Conservation (phyloP, 2,329 filamentous ascomycete genomes). For the Xylaria sp. region DNA sequence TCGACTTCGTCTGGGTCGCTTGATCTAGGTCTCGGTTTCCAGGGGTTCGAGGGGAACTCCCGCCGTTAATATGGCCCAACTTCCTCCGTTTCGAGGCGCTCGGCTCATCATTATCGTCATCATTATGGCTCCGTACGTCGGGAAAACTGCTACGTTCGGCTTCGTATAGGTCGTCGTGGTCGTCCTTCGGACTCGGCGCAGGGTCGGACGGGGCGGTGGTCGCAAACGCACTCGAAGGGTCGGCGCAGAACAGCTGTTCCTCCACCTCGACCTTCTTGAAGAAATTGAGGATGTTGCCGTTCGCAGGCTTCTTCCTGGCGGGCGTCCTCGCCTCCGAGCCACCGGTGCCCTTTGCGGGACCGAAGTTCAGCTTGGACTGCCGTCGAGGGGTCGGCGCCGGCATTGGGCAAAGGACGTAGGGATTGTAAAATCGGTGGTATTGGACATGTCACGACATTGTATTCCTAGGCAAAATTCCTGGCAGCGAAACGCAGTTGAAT, state of each 20-base stretch:
- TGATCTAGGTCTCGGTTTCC: constrained; percentile 5
- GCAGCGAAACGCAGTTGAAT: not conserved
- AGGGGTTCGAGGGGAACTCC: not conserved
- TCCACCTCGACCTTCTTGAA: constrained; percentile 70
- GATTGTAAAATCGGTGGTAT: not conserved
- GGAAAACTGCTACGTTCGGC: constrained; percentile 36
- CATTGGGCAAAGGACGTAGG: constrained; percentile 14
- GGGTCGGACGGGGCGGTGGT: constrained; percentile 11
- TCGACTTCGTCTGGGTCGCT: not conserved
- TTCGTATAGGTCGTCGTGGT: constrained; percentile 41
- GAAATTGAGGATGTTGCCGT: constrained; percentile 72
- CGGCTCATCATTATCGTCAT: constrained; percentile 33
- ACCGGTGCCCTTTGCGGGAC: constrained; percentile 19
- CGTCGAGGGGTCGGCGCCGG: constrained; percentile 28
- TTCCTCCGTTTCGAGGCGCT: constrained; percentile 46
- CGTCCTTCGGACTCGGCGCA: constrained; percentile 26
- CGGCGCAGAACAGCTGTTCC: constrained; percentile 60
- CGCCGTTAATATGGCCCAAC: constrained; percentile 34
- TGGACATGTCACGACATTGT: constrained; percentile 4
- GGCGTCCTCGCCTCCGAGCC: constrained; percentile 27
- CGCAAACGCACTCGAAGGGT: constrained; percentile 34
- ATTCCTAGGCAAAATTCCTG: not conserved
- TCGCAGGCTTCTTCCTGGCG: constrained; percentile 46
- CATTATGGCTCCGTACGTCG: constrained; percentile 25
- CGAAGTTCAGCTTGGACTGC: constrained; percentile 37